These are phyloP conservation scores for Drechslerella coelobrocha DNA, from an alignment of 2,329 filamentous ascomycete genomes.

Conservation along the genomic window DNA sequence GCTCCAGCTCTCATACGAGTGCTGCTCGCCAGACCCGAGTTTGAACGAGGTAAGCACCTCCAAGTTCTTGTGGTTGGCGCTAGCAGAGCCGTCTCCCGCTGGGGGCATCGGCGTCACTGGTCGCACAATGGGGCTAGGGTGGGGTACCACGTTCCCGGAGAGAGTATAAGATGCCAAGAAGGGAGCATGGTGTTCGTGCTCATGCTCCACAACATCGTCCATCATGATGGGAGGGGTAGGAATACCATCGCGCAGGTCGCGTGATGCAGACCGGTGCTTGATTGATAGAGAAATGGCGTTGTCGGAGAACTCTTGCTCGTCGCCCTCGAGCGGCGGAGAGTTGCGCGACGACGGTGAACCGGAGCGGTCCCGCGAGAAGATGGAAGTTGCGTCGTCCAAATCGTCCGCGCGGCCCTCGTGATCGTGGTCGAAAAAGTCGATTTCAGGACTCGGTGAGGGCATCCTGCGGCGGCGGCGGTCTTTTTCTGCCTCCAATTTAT, in stretches of 20 bases:
- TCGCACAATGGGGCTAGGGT: slow-evolving; percentile 41
- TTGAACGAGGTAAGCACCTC: slow-evolving; percentile 54
- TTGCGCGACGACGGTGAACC: slow-evolving; percentile 59
- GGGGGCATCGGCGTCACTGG: slow-evolving; percentile 44
- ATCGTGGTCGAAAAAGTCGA: slow-evolving; percentile 86
- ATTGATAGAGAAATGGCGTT: slow-evolving; percentile 77
- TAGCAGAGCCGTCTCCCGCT: not conserved
- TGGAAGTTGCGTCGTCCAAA: slow-evolving; percentile 66
- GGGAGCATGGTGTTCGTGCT: slow-evolving; percentile 60
- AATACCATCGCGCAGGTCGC: slow-evolving; percentile 52
- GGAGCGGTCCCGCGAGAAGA: slow-evolving; percentile 70
- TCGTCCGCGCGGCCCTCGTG: slow-evolving; percentile 76
- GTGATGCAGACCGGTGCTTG: slow-evolving; percentile 60
- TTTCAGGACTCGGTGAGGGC: slow-evolving; percentile 87
- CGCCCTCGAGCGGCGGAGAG: slow-evolving; percentile 87
- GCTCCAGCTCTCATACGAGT: slow-evolving; percentile 59
- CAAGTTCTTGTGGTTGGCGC: slow-evolving; percentile 30
- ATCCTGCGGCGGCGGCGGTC: slow-evolving; percentile 67
- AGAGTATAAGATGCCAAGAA: slow-evolving; percentile 63
- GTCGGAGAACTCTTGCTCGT: slow-evolving; percentile 96
- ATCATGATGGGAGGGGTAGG: slow-evolving; percentile 59
- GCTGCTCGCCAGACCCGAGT: slow-evolving; percentile 60
- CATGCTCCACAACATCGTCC: slow-evolving; percentile 62
- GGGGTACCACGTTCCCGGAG: slow-evolving; percentile 55
- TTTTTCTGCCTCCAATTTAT: slow-evolving; percentile 57